Evolutionary conservation across 192 early-diverging fungal genomes (phyloP).

Genomic region (Dimargaris cristalligena): DNA sequence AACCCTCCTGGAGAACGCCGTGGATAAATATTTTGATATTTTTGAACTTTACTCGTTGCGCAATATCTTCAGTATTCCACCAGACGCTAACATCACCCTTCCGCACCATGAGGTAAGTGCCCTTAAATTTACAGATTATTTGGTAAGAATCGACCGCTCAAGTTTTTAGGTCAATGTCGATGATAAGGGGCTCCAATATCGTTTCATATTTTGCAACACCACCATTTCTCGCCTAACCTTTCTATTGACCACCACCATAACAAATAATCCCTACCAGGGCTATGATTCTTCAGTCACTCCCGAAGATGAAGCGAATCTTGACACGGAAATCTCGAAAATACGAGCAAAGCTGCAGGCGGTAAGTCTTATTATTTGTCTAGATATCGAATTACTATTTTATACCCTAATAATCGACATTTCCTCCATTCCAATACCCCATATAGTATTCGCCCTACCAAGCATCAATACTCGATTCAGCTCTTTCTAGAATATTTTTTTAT

Average conservation of each 20-base stretch:
- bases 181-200: too few relatives aligned
- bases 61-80: constrained; percentile 55
- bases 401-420: too few relatives aligned
- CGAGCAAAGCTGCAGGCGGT: constrained; percentile 25
- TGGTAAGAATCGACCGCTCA: neutral
- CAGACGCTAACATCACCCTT: constrained; percentile 30
- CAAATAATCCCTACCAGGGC: constrained; percentile 12
- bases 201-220: constrained; percentile 1
- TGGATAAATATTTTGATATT: constrained; percentile 71
- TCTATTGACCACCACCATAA: neutral
- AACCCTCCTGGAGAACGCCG: constrained; percentile 55
- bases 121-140: neutral
- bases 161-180: neutral
- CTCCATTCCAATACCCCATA: too few relatives aligned
- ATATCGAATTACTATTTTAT: too few relatives aligned
- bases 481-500: too few relatives aligned
- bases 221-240: neutral
- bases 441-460: too few relatives aligned
- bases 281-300: constrained; percentile 17
- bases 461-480: too few relatives aligned
- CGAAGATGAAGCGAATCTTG: constrained; percentile 19
- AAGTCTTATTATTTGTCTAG: too few relatives aligned
- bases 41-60: constrained; percentile 62
- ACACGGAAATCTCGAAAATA: constrained; percentile 22
- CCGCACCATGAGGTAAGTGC: constrained; percentile 31